phyloP scores from a whole-genome alignment of 2,329 filamentous ascomycete genomes.

The Aspergillus calidoustus region DNA sequence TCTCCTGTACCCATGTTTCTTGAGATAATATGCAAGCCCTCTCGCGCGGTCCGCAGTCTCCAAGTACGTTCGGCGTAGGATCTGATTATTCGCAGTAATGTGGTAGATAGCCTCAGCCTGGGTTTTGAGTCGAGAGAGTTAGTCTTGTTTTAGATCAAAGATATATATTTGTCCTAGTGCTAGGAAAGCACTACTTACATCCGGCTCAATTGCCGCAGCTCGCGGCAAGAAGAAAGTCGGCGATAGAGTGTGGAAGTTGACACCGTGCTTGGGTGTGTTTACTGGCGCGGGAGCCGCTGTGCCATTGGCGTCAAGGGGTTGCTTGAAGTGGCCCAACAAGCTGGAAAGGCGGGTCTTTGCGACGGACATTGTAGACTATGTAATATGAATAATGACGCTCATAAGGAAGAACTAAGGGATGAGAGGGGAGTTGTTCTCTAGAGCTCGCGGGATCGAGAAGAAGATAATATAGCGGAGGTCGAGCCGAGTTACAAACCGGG shows the following conservation, averaged over 20 bases:
- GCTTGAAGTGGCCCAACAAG: slow-evolving; percentile 35
- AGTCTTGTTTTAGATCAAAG: neutral
- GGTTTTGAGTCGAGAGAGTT: neutral
- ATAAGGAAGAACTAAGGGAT: neutral
- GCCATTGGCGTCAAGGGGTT: slow-evolving; percentile 29
- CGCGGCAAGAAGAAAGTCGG: slow-evolving; percentile 87
- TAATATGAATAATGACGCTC: neutral
- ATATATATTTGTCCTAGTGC: neutral
- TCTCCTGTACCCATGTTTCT: slow-evolving; percentile 71
- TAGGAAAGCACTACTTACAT: slow-evolving; percentile 51
- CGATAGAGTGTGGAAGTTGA: slow-evolving; percentile 66
- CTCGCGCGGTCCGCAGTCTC: slow-evolving; percentile 84
- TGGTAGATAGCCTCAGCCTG: slow-evolving; percentile 82
- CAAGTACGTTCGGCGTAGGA: slow-evolving; percentile 76
- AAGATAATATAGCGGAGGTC: neutral
- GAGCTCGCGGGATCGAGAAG: neutral
- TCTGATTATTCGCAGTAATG: slow-evolving; percentile 74
- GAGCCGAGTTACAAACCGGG: neutral
- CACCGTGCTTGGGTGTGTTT: slow-evolving; percentile 33
- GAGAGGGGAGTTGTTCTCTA: neutral
- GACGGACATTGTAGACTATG: slow-evolving; percentile 29
- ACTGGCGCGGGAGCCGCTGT: slow-evolving; percentile 18
- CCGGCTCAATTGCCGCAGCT: slow-evolving; percentile 84
- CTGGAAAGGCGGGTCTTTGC: slow-evolving; percentile 34
- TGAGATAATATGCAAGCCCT: slow-evolving; percentile 85